Evolutionary conservation across 1,284 basidiomycete genomes (phyloP).

Genomic region (Naganishia albida): DNA sequence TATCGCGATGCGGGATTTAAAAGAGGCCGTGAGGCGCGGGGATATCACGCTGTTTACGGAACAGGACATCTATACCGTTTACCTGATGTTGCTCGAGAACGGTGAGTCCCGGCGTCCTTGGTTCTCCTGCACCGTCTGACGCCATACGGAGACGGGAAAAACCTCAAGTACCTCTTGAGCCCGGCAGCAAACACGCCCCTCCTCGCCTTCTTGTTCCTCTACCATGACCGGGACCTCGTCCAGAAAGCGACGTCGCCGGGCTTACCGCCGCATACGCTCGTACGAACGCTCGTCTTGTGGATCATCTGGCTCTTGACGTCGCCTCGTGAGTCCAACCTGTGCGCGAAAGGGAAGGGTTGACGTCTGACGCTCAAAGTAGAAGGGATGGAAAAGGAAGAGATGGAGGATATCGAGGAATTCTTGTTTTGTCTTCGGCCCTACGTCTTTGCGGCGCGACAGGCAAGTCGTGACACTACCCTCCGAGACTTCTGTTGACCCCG

Average conservation of each 20-base stretch:
- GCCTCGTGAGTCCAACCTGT: constrained; percentile 40
- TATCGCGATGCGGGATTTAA: constrained; percentile 40
- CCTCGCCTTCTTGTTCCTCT: constrained; percentile 43
- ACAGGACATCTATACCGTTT: constrained; percentile 61
- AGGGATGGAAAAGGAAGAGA: constrained; percentile 36
- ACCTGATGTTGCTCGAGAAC: constrained; percentile 71
- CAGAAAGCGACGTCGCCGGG: constrained; percentile 46
- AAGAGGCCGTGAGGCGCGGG: constrained; percentile 35
- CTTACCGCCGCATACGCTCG: constrained; percentile 52
- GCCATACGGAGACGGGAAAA: constrained; percentile 61
- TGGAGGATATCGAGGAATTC: constrained; percentile 43
- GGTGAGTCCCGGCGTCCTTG: constrained; percentile 40
- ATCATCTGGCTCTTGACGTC: constrained; percentile 54
- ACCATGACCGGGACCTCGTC: constrained; percentile 50
- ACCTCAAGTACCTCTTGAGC: constrained; percentile 62
- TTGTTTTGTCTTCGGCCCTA: constrained; percentile 58
- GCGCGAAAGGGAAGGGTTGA: neutral
- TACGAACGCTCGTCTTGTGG: constrained; percentile 55
- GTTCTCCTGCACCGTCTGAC: neutral
- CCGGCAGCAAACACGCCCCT: constrained; percentile 39
- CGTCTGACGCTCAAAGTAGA: constrained; percentile 29
- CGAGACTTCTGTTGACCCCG: neutral
- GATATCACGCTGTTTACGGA: constrained; percentile 40
- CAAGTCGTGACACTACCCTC: constrained; percentile 28
- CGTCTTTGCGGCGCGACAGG: constrained; percentile 58